These are phyloP conservation scores for Tetracentron sinense DNA, from an alignment of 164 flowering plant species.

Conservation along the genomic window DNA sequence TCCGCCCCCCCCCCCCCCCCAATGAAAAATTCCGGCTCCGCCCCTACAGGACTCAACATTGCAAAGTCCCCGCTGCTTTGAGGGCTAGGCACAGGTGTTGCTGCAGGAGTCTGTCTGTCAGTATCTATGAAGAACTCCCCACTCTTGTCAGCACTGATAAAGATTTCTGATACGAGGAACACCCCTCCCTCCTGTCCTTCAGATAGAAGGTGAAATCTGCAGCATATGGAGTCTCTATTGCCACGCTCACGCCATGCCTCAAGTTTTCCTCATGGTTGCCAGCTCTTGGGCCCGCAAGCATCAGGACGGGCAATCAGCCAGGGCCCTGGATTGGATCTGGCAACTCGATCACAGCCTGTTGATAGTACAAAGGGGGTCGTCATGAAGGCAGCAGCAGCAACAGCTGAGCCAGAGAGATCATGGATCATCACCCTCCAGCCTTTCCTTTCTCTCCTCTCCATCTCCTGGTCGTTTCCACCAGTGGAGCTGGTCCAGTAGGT, in stretches of 20 bases:
- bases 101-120: slow-evolving; percentile 5
- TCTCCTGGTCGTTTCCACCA: slow-evolving; percentile 28
- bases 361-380: slow-evolving; percentile 71
- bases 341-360: slow-evolving; percentile 47
- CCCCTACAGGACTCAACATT: slow-evolving; percentile 12
- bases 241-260: slow-evolving; percentile 63
- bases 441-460: slow-evolving; percentile 55
- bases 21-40: too few species aligned
- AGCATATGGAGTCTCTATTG: slow-evolving; percentile 31
- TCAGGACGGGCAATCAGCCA: slow-evolving; percentile 68
- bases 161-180: background rate
- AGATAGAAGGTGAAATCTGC: slow-evolving; percentile 46
- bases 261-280: slow-evolving; percentile 47
- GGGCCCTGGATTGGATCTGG: slow-evolving; percentile 58
- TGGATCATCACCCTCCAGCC: slow-evolving; percentile 73
- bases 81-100: slow-evolving; percentile 36
- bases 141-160: slow-evolving; percentile 31
- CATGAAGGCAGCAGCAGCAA: slow-evolving; percentile 66
- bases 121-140: slow-evolving; percentile 51
- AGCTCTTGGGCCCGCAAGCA: slow-evolving; percentile 52
- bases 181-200: slow-evolving; percentile 7
- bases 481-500: slow-evolving; percentile 38
- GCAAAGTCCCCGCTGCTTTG: slow-evolving; percentile 36
- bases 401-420: slow-evolving; percentile 70
- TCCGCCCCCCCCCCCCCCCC: too few species aligned